Evolutionary conservation across 805 yeast species (phyloP).

Genomic region (Cyberlindnera maritima): DNA sequence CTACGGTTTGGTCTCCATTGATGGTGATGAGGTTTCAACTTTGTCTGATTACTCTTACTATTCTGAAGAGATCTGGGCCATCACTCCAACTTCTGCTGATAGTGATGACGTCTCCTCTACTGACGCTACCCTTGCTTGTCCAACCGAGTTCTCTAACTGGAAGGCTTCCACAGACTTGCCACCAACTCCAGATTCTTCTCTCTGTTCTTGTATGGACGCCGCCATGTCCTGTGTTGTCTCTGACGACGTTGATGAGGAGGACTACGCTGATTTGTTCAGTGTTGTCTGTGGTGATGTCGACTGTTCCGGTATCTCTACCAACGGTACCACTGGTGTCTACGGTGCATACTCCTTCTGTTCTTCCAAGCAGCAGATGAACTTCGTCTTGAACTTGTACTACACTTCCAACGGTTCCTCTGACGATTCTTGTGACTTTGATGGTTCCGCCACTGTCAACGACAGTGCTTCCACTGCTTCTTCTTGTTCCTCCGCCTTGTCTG

Average conservation of each 20-base stretch:
- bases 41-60: conserved; percentile 62
- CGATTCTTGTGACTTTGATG: conserved; percentile 65
- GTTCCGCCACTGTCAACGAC: conserved; percentile 54
- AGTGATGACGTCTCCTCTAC: conserved; percentile 38
- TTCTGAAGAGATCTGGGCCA: conserved; percentile 51
- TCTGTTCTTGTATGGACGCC: conserved; percentile 61
- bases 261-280: conserved; percentile 59
- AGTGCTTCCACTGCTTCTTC: conserved; percentile 48
- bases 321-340: conserved; percentile 65
- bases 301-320: conserved; percentile 59
- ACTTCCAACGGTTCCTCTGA: conserved; percentile 37
- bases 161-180: conserved; percentile 66
- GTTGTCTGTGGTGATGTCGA: conserved; percentile 53
- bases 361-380: conserved; percentile 61
- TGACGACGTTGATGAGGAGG: conserved; percentile 48
- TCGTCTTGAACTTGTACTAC: conserved; percentile 64
- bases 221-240: conserved; percentile 60
- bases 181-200: conserved; percentile 68
- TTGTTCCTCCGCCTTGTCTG: conserved; percentile 54
- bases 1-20: conserved; percentile 67
- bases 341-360: conserved; percentile 76
- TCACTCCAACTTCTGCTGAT: conserved; percentile 52
- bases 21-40: conserved; percentile 48
- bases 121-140: conserved; percentile 55
- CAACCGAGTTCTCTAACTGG: conserved; percentile 58